phyloP scores from a whole-genome alignment of 495 filamentous ascomycete species.

The Gamarada debralockiae region DNA sequence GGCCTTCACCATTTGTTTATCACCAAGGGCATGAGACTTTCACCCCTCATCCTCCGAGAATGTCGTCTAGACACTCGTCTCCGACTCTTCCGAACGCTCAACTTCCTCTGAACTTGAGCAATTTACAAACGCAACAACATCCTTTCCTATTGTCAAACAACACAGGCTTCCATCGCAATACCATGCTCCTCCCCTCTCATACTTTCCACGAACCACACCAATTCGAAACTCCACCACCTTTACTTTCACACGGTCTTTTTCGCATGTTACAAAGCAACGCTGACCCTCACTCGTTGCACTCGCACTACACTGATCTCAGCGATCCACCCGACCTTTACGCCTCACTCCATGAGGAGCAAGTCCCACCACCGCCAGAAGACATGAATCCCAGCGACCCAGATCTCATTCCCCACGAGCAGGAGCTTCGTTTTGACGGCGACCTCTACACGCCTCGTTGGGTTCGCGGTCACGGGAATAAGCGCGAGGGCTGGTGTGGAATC shows the following conservation, averaged over 20 bases:
- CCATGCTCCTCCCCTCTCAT: slow-evolving; percentile 27
- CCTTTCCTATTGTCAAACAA: slow-evolving; percentile 46
- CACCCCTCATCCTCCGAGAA: slow-evolving; percentile 35
- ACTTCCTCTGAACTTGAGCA: slow-evolving; percentile 47
- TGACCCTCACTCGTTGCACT: slow-evolving; percentile 55
- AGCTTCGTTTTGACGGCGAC: slow-evolving; percentile 72
- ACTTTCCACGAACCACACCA: slow-evolving; percentile 33
- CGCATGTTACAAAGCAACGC: slow-evolving; percentile 67
- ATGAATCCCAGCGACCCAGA: slow-evolving; percentile 72
- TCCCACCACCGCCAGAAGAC: slow-evolving; percentile 66
- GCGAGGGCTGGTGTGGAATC: slow-evolving; percentile 81
- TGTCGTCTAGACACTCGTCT: slow-evolving; percentile 48
- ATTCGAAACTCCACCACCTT: slow-evolving; percentile 47
- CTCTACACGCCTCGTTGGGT: slow-evolving; percentile 78
- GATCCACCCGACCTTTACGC: slow-evolving; percentile 72
- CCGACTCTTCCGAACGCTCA: slow-evolving; percentile 50
- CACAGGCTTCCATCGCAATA: slow-evolving; percentile 42
- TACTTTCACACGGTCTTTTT: slow-evolving; percentile 61
- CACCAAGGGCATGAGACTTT: slow-evolving; percentile 45
- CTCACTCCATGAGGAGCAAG: slow-evolving; percentile 61
- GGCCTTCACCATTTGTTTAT: slow-evolving; percentile 52
- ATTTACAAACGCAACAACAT: slow-evolving; percentile 49
- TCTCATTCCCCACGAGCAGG: slow-evolving; percentile 67
- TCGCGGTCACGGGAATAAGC: slow-evolving; percentile 74
- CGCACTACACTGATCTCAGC: slow-evolving; percentile 60